A percentile compares a stretch with the other conserved stretches of the same genome.
phyloP scores from a whole-genome alignment of 164 flowering plant species.

The Stephania yunnanensis region DNA sequence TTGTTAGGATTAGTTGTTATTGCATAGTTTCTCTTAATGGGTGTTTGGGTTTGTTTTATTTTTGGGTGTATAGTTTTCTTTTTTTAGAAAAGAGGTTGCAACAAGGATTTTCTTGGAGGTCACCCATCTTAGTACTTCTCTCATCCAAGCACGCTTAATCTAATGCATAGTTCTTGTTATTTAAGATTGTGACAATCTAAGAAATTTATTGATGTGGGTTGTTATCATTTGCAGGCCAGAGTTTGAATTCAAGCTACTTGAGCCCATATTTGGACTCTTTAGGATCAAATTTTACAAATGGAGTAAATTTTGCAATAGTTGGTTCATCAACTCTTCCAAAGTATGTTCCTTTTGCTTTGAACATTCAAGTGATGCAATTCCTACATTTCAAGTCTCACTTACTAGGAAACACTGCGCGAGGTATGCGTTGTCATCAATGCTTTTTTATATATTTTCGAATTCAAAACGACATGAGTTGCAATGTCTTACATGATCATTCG shows the following conservation, averaged over 20 bases:
- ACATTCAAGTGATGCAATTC: constrained; percentile 49
- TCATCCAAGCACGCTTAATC: no score
- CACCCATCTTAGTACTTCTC: no score
- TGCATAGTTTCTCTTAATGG: no score
- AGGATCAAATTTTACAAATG: constrained; percentile 43
- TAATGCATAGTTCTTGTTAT: no score
- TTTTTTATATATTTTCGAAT: background rate
- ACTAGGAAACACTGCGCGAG: constrained; percentile 21
- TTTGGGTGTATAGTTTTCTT: no score
- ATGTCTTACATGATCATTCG: background rate
- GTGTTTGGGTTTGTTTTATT: no score
- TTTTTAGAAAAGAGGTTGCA: no score
- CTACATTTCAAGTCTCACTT: constrained; percentile 36
- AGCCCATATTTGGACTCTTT: constrained; percentile 23
- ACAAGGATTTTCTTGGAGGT: no score
- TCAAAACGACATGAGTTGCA: background rate
- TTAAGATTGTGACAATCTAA: no score
- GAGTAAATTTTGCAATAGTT: constrained; percentile 55
- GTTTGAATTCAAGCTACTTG: constrained; percentile 14
- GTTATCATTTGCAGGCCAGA: constrained; percentile 14
- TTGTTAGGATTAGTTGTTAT: no score
- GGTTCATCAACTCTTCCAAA: constrained; percentile 45
- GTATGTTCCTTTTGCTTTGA: constrained; percentile 32
- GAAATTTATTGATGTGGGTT: background rate
- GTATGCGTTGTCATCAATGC: constrained; percentile 7